Base-by-base conservation (phyloP, 257 asterid genomes). In the Nicotiana otophora region DNA sequence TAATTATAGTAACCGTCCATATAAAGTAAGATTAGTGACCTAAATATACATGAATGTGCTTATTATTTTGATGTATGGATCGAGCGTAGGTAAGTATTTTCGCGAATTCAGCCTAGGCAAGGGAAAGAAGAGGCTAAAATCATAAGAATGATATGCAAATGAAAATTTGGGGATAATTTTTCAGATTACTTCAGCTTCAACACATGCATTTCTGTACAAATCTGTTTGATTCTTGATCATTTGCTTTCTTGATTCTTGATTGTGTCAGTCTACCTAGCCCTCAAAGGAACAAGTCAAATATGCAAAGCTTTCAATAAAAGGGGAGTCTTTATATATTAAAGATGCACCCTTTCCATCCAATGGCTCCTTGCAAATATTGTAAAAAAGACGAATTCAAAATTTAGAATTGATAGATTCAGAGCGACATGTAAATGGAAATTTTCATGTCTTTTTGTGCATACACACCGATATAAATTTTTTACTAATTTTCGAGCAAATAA, bases 401-500 rank as follows among this genome's bases (percentile, higher is more conserved):
- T 70, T 20, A 42, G 60, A 70, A 4, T 5, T 70, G 6, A 42
- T 70, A 31, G 3, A 0, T 69, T 39, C 14, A 20, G 2, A 42
- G 3, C 20, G 4, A 11, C 8, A 42, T 1, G 5, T 20, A 5
- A 9, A 11, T 42, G 7, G 19, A 42, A 8, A 0, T 20, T 70
- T 42, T 3, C 5, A 5, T 36, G 33, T 0, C 1, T 10, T n/a
- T 10, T 33, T 36, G 4, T 0, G 5, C 1, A 2, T 7, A 2
- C 54, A 69, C 19, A 9, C 3, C 48, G 46, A 39, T 39, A 39
- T 30, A 30, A 30, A 0, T 30, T 30, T 30, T 30, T 30, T 30
- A 30, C 31, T 30, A 30, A 30, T 30, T 30, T 2, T 30, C 31
- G 2, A 30, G 31, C 31, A 30, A 30, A 30, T 30, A 30, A 1